Evolutionary conservation across 768 basidiomycete species (phyloP).

Genomic region (Amanita pseudoporphyria): DNA sequence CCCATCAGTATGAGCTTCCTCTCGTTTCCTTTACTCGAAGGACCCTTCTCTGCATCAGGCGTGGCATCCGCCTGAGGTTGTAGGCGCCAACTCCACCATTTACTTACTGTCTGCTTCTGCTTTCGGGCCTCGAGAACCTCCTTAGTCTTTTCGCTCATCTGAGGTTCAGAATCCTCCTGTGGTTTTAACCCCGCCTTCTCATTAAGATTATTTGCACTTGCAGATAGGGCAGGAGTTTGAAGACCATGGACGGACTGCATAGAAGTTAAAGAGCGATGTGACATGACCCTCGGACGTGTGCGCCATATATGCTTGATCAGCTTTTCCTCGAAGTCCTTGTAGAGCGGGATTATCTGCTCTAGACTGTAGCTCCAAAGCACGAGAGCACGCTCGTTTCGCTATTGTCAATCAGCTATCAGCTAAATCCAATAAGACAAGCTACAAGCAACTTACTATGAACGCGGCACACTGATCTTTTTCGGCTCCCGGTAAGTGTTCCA

Average conservation of each 20-base stretch:
- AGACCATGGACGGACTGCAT: background rate
- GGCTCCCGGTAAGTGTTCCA: slow-evolving; percentile 57
- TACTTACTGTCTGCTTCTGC: slow-evolving; percentile 13
- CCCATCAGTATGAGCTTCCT: slow-evolving; percentile 50
- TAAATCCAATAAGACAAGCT: background rate
- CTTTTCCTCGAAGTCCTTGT: slow-evolving; percentile 65
- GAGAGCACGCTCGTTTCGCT: slow-evolving; percentile 69
- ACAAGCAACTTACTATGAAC: slow-evolving; percentile 42
- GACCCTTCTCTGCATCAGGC: slow-evolving; percentile 31
- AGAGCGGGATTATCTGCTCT: slow-evolving; percentile 55
- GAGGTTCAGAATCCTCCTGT: slow-evolving; percentile 13
- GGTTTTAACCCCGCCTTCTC: slow-evolving; percentile 19
- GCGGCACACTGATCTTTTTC: slow-evolving; percentile 88
- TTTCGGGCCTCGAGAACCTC: slow-evolving; percentile 10
- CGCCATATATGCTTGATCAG: slow-evolving; percentile 80
- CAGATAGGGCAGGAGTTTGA: background rate
- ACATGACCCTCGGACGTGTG: slow-evolving; percentile 22
- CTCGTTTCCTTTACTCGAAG: slow-evolving; percentile 19
- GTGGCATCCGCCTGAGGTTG: slow-evolving; percentile 21
- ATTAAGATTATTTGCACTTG: slow-evolving; percentile 22
- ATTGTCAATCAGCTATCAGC: background rate
- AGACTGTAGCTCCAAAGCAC: slow-evolving; percentile 77
- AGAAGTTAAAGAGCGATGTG: background rate
- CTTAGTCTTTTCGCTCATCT: slow-evolving; percentile 14
- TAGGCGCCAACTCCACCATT: slow-evolving; percentile 39